Conservation (phyloP, 192 early-diverging fungal species). For the Mortierella claussenii region DNA sequence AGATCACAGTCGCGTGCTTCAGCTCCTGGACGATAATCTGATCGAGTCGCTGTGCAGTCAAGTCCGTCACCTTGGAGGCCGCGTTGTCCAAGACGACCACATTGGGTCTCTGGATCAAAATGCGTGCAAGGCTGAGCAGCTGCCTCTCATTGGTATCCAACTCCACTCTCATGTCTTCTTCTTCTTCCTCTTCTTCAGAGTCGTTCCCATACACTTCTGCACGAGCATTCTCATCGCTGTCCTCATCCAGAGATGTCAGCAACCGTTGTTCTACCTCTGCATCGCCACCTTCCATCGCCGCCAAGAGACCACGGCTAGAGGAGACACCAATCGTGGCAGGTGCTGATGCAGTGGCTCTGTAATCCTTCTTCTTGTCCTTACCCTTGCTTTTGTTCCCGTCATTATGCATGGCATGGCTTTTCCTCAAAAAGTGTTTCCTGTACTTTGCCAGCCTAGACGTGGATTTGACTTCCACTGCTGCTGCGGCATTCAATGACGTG, state of each 20-base stretch:
- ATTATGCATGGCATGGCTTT: constrained; percentile 6
- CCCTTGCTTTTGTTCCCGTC: constrained; percentile 21
- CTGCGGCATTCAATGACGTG: background rate
- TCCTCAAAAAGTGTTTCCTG: constrained; percentile 24
- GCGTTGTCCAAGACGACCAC: constrained; percentile 87
- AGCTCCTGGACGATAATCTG: constrained; percentile 66
- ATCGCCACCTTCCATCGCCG: constrained; percentile 1
- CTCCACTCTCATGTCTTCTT: constrained; percentile 28
- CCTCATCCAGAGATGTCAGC: background rate
- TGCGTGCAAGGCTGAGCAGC: constrained; percentile 69
- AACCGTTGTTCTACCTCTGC: background rate
- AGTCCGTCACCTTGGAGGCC: constrained; percentile 67
- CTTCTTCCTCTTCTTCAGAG: constrained; percentile 14
- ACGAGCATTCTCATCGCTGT: background rate
- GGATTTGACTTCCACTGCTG: no score
- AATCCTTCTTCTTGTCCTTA: constrained; percentile 18
- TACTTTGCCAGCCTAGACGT: constrained; percentile 12
- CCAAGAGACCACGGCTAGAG: constrained; percentile 19
- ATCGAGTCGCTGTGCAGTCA: constrained; percentile 75
- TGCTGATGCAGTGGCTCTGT: constrained; percentile 1
- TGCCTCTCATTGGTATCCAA: constrained; percentile 71
- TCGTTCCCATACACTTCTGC: constrained; percentile 11
- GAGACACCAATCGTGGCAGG: constrained; percentile 25
- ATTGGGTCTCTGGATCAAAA: constrained; percentile 72
- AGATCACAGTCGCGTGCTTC: constrained; percentile 65